Base-by-base conservation (phyloP, 2,329 filamentous ascomycete species). In the Colletotrichum noveboracense region DNA sequence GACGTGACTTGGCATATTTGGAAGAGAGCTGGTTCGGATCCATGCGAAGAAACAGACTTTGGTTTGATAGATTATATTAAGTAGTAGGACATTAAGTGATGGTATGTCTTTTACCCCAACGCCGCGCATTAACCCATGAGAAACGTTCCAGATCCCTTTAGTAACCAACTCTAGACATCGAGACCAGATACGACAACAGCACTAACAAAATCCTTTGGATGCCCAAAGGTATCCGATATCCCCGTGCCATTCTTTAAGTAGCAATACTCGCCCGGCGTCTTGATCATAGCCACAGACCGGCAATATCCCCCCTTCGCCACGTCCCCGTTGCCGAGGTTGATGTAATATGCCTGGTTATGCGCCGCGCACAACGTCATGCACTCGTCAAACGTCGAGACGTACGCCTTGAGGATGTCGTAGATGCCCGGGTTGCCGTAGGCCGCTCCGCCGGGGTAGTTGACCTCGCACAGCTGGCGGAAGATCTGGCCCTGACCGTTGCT, bases 211-310 rank as follows among this genome's bases (percentile, higher is more conserved):
- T 32, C 21, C n/a, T 70, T 18, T 1, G 78, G 66, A 4, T 65
- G 26, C 1, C 75, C 75, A 30, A 66, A 66, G 12, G 76, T 78
- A 14, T 77, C 67, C 43, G 75, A 74, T 18, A 55, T 72, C 6
- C 77, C 76, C 16, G 78, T 79, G 5, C 69, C 76, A 36, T 79
- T 79, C 71, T 79, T 79, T 30, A 79, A 60, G 28, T 79, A 79
- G 70, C 78, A 79, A 18, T 77, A 79, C 60, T 76, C 78, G 7
- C 78, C 78, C 2, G 70, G 38, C 12, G 18, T 56, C 70, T 79
- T 79, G 26, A 78, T 74, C 66, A 80, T 75, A n/a, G 73, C 65
- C 28, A 78, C 77, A 36, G 75, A 76, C 32, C 72, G 66, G 18
- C 78, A 77, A 7, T 70, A 68, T 6, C 77, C 78, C 14, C 62